phyloP scores from a whole-genome alignment of 805 yeast species.

The Ogataea minuta region DNA sequence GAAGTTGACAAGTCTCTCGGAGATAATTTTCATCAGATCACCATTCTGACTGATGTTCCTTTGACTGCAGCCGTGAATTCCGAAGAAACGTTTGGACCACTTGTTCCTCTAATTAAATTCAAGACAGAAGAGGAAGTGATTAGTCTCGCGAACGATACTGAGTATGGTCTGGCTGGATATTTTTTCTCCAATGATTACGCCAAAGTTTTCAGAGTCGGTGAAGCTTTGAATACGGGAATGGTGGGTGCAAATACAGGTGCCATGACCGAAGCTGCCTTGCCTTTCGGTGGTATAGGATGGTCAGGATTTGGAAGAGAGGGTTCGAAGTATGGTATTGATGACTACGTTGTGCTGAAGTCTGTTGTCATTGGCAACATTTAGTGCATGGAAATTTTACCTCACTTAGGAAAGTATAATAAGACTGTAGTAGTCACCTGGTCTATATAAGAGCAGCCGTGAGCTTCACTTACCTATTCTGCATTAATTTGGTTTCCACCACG shows the following conservation, averaged over 20 bases:
- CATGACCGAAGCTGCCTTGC: conserved; percentile 65
- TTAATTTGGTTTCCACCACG: conserved; percentile 54
- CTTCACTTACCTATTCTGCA: background rate
- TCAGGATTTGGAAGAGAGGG: conserved; percentile 84
- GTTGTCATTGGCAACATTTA: conserved; percentile 48
- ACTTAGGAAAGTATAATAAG: no score
- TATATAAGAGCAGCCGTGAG: no score
- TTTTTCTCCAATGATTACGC: conserved; percentile 57
- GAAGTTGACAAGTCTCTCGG: conserved; percentile 52
- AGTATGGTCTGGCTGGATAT: conserved; percentile 78
- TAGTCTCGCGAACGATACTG: conserved; percentile 59
- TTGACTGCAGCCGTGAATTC: conserved; percentile 51
- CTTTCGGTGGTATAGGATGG: conserved; percentile 77
- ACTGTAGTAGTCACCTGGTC: no score
- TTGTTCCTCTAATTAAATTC: conserved; percentile 69
- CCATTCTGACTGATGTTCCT: conserved; percentile 62
- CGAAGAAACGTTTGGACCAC: conserved; percentile 85
- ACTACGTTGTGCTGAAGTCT: conserved; percentile 64
- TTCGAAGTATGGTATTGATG: conserved; percentile 71
- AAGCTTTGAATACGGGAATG: conserved; percentile 75
- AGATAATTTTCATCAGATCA: conserved; percentile 62
- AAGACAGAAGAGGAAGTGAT: conserved; percentile 63
- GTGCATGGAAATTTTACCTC: no score
- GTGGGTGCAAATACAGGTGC: conserved; percentile 77
- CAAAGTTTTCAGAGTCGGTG: conserved; percentile 60